Evolutionary conservation across 2,329 filamentous ascomycete genomes (phyloP).

Genomic region (Aspergillus transmontanensis): DNA sequence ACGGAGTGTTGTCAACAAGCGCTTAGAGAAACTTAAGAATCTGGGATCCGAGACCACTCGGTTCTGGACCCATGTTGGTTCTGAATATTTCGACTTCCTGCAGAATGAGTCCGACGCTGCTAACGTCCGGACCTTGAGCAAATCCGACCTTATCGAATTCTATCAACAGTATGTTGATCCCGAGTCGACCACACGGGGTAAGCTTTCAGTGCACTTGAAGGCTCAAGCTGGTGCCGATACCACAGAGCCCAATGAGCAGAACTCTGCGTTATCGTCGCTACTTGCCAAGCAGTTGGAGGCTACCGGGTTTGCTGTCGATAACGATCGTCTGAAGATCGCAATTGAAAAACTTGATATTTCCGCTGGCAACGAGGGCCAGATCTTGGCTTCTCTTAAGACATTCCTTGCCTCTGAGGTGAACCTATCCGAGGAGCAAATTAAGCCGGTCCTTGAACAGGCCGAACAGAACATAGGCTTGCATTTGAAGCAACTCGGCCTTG

Average conservation of each 20-base stretch:
- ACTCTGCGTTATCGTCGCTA: conserved; percentile 45
- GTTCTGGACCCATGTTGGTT: conserved; percentile 83
- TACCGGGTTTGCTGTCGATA: conserved; percentile 49
- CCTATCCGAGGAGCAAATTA: conserved; percentile 53
- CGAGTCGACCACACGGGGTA: conserved; percentile 71
- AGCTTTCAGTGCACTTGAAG: conserved; percentile 79
- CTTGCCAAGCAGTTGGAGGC: conserved; percentile 51
- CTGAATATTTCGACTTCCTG: conserved; percentile 87
- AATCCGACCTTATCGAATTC: conserved; percentile 77
- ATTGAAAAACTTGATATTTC: conserved; percentile 51
- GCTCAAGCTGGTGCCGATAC: conserved; percentile 65
- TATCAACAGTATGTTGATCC: conserved; percentile 77
- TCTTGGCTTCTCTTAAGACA: conserved; percentile 54
- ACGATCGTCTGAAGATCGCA: conserved; percentile 43
- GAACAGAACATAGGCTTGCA: conserved; percentile 51
- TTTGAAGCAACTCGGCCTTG: conserved; percentile 48
- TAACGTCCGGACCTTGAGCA: conserved; percentile 72
- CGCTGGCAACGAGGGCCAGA: conserved; percentile 50
- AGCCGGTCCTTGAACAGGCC: conserved; percentile 53
- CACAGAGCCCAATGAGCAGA: conserved; percentile 45
- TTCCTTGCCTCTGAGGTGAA: conserved; percentile 55
- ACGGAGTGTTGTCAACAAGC: conserved; percentile 81
- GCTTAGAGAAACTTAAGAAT: conserved; percentile 91
- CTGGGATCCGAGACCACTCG: conserved; percentile 79
- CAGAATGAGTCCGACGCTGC: conserved; percentile 78